Conservation (phyloP, 208 protist species). For the Leishmania mexicana region DNA sequence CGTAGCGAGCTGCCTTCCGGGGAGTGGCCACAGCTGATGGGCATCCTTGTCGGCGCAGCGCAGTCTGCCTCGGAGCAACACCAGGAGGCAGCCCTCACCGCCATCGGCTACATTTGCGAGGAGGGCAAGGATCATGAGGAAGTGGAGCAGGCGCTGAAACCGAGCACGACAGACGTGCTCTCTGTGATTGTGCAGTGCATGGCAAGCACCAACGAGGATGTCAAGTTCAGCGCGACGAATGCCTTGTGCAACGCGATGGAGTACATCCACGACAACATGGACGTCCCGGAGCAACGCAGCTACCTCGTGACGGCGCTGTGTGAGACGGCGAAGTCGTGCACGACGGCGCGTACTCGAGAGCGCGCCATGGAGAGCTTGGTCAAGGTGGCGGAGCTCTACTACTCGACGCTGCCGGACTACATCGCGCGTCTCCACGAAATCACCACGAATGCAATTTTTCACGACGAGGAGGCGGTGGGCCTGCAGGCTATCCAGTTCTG, state of each 20-base stretch:
- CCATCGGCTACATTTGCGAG: constrained; percentile 98
- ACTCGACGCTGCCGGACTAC: constrained; percentile 93
- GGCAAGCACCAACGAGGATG: constrained; percentile 67
- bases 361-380: constrained; percentile 95
- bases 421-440: constrained; percentile 90
- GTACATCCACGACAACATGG: constrained; percentile 95
- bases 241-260: constrained; percentile 97
- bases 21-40: constrained; percentile 94
- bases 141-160: constrained; percentile 66
- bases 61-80: constrained; percentile 54
- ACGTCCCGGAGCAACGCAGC: constrained; percentile 89
- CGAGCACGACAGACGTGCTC: constrained; percentile 88
- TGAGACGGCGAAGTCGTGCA: constrained; percentile 42
- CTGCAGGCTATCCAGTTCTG: constrained; percentile 98
- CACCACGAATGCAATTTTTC: constrained; percentile 90
- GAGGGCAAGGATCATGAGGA: constrained; percentile 84
- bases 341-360: constrained; percentile 65
- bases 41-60: constrained; percentile 79
- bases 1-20: constrained; percentile 94
- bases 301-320: constrained; percentile 93
- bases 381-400: constrained; percentile 96
- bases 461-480: constrained; percentile 90
- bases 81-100: constrained; percentile 94
- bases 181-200: constrained; percentile 92
- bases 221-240: constrained; percentile 90